These are phyloP conservation scores for Leishmania tropica DNA, from an alignment of 208 protist species.

Conservation along the genomic window DNA sequence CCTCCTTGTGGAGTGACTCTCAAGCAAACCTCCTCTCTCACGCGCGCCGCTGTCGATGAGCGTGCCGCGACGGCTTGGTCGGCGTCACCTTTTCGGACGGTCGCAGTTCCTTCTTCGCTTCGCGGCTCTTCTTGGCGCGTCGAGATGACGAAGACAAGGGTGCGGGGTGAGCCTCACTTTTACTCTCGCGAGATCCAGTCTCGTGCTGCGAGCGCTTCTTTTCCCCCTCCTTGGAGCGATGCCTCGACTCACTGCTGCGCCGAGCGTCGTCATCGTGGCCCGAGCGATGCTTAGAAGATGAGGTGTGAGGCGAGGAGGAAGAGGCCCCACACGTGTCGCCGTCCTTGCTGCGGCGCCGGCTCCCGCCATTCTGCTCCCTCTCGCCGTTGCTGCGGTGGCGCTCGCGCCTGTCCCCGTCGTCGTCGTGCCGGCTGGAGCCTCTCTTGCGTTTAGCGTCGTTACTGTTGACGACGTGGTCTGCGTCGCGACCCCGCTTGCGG, in stretches of 20 bases:
- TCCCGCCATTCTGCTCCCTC: background rate
- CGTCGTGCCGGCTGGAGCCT: conserved; percentile 5
- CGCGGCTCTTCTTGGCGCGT: background rate
- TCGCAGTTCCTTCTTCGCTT: conserved; percentile 18
- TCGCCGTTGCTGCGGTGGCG: conserved; percentile 7
- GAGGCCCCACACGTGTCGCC: background rate
- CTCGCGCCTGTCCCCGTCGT: background rate
- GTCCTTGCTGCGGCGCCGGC: background rate
- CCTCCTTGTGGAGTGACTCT: background rate
- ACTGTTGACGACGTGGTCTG: background rate
- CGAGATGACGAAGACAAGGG: background rate
- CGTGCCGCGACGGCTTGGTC: background rate
- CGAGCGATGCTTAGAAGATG: background rate
- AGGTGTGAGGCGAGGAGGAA: background rate
- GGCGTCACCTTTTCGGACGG: conserved; percentile 6
- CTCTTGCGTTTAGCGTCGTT: background rate
- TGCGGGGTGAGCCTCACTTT: background rate
- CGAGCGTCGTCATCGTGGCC: too few relatives aligned
- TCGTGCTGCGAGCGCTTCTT: background rate
- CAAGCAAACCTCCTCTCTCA: background rate
- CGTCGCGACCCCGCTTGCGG: background rate
- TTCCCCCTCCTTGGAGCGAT: background rate
- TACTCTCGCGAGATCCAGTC: background rate
- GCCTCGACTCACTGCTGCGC: too few relatives aligned
- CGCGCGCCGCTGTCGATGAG: background rate